Conservation (phyloP, 164 flowering plant species). For the Nelumbo lutea region DNA sequence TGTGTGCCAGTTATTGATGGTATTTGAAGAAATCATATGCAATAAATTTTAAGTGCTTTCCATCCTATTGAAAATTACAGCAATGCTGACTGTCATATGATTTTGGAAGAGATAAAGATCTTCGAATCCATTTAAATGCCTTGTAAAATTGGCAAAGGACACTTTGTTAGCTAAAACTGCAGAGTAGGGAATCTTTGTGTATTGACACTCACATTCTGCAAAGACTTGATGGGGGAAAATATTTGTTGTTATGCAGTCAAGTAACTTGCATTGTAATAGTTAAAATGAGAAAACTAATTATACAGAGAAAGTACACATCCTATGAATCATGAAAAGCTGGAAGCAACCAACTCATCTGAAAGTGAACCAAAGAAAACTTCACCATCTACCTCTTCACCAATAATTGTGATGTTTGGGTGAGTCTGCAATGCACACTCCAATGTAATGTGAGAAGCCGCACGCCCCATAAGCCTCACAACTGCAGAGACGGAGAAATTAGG, state of each 20-base stretch:
- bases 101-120: too few relatives aligned
- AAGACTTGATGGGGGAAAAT: not conserved
- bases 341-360: slow-evolving; percentile 1
- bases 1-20: too few relatives aligned
- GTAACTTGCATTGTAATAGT: not conserved
- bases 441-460: slow-evolving; percentile 98
- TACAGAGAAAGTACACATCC: too few relatives aligned
- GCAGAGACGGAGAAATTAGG: slow-evolving; percentile 11
- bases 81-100: too few relatives aligned
- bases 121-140: too few relatives aligned
- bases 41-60: too few relatives aligned
- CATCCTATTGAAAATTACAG: too few relatives aligned
- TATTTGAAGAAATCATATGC: too few relatives aligned
- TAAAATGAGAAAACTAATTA: not conserved
- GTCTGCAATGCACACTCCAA: slow-evolving; percentile 99
- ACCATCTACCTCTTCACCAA: slow-evolving; percentile 86
- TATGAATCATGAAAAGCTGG: not conserved
- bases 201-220: not conserved
- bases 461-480: slow-evolving; percentile 99
- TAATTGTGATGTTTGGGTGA: slow-evolving; percentile 89
- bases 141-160: too few relatives aligned
- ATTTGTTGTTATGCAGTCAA: not conserved
- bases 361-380: not conserved
- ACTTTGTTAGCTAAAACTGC: too few relatives aligned
- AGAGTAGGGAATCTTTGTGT: not conserved